A percentile compares a stretch with the other conserved stretches of the same genome.
phyloP scores from a whole-genome alignment of 2,329 filamentous ascomycete genomes.

The Diplodia scrobiculata region DNA sequence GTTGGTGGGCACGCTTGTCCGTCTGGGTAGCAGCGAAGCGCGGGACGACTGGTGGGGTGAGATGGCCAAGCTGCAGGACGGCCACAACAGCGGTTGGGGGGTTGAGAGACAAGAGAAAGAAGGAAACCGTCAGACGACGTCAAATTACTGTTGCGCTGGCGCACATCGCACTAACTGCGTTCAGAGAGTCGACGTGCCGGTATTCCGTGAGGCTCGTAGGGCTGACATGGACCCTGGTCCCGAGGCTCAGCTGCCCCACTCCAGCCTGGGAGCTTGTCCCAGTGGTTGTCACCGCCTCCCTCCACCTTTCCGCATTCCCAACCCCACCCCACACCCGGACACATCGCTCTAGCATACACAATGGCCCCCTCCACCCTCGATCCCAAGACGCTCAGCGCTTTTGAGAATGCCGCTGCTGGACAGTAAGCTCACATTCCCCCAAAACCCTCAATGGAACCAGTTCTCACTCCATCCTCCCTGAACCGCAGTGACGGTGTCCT shows the following conservation, averaged over 20 bases:
- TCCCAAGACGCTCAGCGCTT: slow-evolving; percentile 65
- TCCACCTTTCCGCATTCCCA: background rate
- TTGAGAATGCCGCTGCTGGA: slow-evolving; percentile 76
- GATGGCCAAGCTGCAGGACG: background rate
- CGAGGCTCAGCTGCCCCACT: background rate
- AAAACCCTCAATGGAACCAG: background rate
- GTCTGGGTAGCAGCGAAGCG: background rate
- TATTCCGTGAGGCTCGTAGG: slow-evolving; percentile 27
- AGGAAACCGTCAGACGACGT: slow-evolving; percentile 14
- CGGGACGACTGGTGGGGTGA: background rate
- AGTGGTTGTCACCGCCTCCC: background rate
- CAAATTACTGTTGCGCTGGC: slow-evolving; percentile 23
- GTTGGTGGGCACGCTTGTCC: background rate
- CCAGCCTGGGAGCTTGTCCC: background rate
- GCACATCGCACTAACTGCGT: slow-evolving; percentile 17
- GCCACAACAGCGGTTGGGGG: background rate
- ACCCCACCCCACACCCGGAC: background rate
- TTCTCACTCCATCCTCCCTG: slow-evolving; percentile 4
- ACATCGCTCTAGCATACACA: background rate
- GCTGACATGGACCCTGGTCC: slow-evolving; percentile 2
- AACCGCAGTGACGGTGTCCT: slow-evolving; percentile 78
- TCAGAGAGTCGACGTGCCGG: slow-evolving; percentile 23
- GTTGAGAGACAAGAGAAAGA: background rate
- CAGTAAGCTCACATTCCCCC: slow-evolving; percentile 62
- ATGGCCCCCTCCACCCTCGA: slow-evolving; percentile 45